phyloP scores from a whole-genome alignment of 2,329 filamentous ascomycete species.

The Talaromyces sp. region DNA sequence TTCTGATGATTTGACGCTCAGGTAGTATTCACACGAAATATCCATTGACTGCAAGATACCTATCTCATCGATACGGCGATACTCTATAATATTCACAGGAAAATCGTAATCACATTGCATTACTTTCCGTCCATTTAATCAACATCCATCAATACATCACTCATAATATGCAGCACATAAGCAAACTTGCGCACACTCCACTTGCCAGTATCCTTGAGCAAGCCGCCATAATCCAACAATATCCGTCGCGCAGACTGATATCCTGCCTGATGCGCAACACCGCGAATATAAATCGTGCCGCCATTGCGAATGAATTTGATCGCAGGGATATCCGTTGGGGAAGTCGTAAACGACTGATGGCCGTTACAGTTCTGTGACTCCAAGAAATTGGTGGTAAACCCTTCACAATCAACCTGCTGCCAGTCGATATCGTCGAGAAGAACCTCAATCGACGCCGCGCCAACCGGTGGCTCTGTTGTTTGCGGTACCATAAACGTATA shows the following conservation, averaged over 20 bases:
- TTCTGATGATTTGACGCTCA: too few relatives aligned
- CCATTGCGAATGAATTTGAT: constrained; percentile 45
- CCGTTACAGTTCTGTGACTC: constrained; percentile 11
- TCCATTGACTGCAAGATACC: too few relatives aligned
- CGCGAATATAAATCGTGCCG: constrained; percentile 44
- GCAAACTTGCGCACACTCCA: constrained; percentile 48
- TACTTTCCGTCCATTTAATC: constrained; percentile 19
- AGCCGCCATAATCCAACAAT: constrained; percentile 47
- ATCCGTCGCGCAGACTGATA: constrained; percentile 49
- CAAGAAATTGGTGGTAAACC: constrained; percentile 32
- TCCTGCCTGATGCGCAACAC: constrained; percentile 44
- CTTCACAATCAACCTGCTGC: constrained; percentile 42
- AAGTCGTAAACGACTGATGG: constrained; percentile 13
- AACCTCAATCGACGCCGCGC: constrained; percentile 30
- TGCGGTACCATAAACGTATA: constrained; percentile 45
- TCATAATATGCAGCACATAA: constrained; percentile 52
- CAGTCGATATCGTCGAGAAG: constrained; percentile 46
- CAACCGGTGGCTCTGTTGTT: constrained; percentile 16
- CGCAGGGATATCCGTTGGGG: constrained; percentile 19
- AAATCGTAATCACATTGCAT: background rate
- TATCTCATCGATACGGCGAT: too few relatives aligned
- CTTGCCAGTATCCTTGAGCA: constrained; percentile 49
- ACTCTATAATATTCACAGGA: background rate
- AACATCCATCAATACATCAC: constrained; percentile 39
- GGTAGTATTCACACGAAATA: too few relatives aligned